These are phyloP conservation scores for Ascocoryne sarcoides DNA, from an alignment of 2,329 filamentous ascomycete species.

Conservation along the genomic window DNA sequence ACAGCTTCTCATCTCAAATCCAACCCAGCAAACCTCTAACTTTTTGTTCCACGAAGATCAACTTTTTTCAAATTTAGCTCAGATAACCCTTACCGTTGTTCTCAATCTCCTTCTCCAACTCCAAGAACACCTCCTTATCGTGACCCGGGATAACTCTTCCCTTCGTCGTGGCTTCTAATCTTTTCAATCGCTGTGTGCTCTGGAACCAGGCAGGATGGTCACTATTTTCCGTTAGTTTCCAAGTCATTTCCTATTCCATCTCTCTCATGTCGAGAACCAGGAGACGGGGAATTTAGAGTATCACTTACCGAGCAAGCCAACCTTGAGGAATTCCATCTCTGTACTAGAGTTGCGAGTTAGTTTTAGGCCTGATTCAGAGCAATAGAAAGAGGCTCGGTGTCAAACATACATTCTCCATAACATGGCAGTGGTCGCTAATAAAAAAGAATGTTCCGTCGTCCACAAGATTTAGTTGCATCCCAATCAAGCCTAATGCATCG, in stretches of 20 bases:
- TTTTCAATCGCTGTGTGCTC: slow-evolving; percentile 26
- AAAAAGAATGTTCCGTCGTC: slow-evolving; percentile 29
- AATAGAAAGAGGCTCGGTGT: background rate
- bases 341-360: slow-evolving; percentile 16
- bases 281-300: too few relatives aligned
- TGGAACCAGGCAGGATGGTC: slow-evolving; percentile 29
- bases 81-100: too few relatives aligned
- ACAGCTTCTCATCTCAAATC: too few relatives aligned
- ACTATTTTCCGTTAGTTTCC: slow-evolving; percentile 12
- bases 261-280: too few relatives aligned
- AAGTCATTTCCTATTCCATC: too few relatives aligned
- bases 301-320: slow-evolving; percentile 25
- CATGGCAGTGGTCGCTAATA: slow-evolving; percentile 29
- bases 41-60: too few relatives aligned
- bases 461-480: slow-evolving; percentile 28
- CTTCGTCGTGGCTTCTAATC: slow-evolving; percentile 24
- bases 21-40: too few relatives aligned
- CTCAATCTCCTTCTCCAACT: slow-evolving; percentile 22
- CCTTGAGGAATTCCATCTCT: slow-evolving; percentile 27
- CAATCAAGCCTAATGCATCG: slow-evolving; percentile 18
- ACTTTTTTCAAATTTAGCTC: too few relatives aligned
- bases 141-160: slow-evolving; percentile 23
- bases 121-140: slow-evolving; percentile 22
- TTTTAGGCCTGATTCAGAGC: background rate
- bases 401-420: slow-evolving; percentile 22